phyloP scores from a whole-genome alignment of 1,284 basidiomycete genomes.

The Uromyces viciae-fabae region DNA sequence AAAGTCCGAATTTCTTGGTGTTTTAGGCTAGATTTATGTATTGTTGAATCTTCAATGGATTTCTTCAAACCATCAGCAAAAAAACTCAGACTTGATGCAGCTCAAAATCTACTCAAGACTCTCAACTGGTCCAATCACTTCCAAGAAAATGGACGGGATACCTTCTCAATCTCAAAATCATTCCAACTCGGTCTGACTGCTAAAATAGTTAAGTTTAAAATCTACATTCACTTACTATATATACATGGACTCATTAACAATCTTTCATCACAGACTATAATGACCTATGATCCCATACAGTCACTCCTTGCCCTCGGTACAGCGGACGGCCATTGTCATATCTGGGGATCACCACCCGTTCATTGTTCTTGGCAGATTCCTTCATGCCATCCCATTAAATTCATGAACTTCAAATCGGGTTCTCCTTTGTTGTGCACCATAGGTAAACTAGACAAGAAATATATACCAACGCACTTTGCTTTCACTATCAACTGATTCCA shows the following conservation, averaged over 20 bases:
- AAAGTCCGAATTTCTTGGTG: too few relatives aligned
- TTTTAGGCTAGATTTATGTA: too few relatives aligned
- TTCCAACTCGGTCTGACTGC: conserved; percentile 29
- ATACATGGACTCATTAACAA: background rate
- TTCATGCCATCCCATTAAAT: conserved; percentile 61
- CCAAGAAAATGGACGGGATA: background rate
- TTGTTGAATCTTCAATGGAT: background rate
- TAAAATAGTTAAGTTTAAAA: conserved; percentile 2
- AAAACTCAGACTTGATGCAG: background rate
- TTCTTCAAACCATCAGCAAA: conserved; percentile 13
- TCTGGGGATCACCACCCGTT: conserved; percentile 66
- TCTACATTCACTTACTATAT: background rate
- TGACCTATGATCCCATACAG: conserved; percentile 63
- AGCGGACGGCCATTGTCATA: conserved; percentile 60
- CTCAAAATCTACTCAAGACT: background rate
- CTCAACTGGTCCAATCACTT: conserved; percentile 25
- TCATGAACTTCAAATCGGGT: conserved; percentile 64
- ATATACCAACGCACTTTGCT: too few relatives aligned
- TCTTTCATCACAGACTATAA: conserved; percentile 15
- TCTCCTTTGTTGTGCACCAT: conserved; percentile 64
- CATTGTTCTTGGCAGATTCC: conserved; percentile 61
- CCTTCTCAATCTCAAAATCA: conserved; percentile 23
- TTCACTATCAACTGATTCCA: background rate
- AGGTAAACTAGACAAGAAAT: conserved; percentile 60
- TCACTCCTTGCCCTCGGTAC: conserved; percentile 71